Evolutionary conservation across 352 stramenopile species (phyloP), one percentile per base, ranked within the genome.

Genomic region (Thraustochytrium sp.): DNA sequence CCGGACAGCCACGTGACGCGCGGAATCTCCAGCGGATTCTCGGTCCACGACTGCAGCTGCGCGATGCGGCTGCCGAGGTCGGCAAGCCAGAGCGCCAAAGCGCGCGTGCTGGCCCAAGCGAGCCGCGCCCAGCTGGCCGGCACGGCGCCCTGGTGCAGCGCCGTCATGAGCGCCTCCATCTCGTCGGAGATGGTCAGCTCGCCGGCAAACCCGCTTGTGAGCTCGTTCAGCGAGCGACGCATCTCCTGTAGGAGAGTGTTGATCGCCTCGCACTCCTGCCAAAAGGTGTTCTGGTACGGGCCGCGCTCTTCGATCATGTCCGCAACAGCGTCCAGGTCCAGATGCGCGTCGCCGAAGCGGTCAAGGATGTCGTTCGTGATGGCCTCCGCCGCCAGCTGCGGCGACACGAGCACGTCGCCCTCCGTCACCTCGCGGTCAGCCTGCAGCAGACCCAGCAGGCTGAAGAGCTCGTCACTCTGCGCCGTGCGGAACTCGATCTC

Each of bases 231-330:
- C 21, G 94, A 98, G 21, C 95, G 94, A 62, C 94, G 90, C 9
- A 99, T 98, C 89, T 98, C 96, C 2, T 89, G 88, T 9, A 99
- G 86, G 23, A 99, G 87, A 0, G 90, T 92, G 87, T 99, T 98
- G 87, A 99, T 97, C n/a, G 96, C 90, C 80, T 98, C 95, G 86
- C 96, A 98, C 89, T 99, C 96, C 87, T 98, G 96, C 21, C 98
- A 90, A 82, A 99, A 98, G 36, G 97, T 95, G 88, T 98, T 98
- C 76, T 92, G 88, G 85, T 90, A 92, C n/a, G 90, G 96, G 85
- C 68, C 96, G 89, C 77, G 94, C 90, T 98, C 96, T 86, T 99
- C 96, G 1, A 99, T 84, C 44, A 88, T 93, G 44, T 93, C 90
- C 4, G 91, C 85, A 62, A 99, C 94, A 51, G 99, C 96, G 82